Evolutionary conservation across 352 stramenopile genomes (phyloP).

Genomic region (Globisporangium viniferum): DNA sequence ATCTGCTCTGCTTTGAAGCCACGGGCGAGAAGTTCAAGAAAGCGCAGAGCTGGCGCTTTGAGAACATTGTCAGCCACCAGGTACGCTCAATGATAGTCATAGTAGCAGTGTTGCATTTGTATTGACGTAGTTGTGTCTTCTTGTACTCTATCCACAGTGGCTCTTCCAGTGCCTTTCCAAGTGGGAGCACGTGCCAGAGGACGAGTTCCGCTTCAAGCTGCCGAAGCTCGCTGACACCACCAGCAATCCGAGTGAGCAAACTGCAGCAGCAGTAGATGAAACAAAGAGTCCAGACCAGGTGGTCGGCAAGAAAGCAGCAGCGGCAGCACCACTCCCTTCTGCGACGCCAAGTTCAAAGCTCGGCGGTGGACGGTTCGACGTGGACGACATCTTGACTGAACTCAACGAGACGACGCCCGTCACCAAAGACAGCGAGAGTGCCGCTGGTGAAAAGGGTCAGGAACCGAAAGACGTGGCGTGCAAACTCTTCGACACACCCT

Average conservation of each 20-base stretch:
- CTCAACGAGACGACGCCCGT: conserved; percentile 45
- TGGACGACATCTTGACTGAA: conserved; percentile 53
- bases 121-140: conserved; percentile 1
- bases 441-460: neutral
- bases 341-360: conserved; percentile 24
- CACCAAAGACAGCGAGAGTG: conserved; percentile 19
- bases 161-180: conserved; percentile 63
- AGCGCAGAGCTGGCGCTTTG: conserved; percentile 73
- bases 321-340: neutral
- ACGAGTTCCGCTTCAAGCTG: conserved; percentile 38
- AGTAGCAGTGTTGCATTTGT: neutral
- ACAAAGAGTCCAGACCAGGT: neutral
- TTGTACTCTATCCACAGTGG: conserved; percentile 44
- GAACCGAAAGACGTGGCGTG: conserved; percentile 36
- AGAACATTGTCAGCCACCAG: conserved; percentile 79
- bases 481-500: conserved; percentile 61
- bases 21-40: conserved; percentile 87
- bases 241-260: conserved; percentile 13
- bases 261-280: conserved; percentile 1
- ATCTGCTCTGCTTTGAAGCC: conserved; percentile 75
- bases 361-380: conserved; percentile 39
- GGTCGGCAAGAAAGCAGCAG: neutral
- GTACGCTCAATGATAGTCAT: conserved; percentile 23
- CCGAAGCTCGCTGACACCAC: conserved; percentile 1
- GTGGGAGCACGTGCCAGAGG: conserved; percentile 66